A percentile compares a stretch with the other conserved stretches of the same genome.
Conservation (phyloP, 2,329 filamentous ascomycete species). For the Colletotrichum graminicola region DNA sequence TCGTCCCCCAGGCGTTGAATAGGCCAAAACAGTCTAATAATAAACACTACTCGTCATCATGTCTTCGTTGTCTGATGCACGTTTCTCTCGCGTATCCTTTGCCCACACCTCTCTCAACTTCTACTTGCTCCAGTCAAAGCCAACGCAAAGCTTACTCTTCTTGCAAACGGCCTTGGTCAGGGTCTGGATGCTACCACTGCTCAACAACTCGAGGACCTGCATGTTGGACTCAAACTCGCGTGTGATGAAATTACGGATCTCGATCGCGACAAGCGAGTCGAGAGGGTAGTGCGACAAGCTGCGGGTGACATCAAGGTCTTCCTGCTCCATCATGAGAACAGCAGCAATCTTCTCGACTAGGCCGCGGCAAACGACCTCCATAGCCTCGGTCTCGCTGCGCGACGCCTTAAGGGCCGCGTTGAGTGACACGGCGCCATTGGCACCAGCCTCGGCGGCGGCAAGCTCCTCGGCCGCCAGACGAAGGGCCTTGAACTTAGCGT, state of each 20-base stretch:
- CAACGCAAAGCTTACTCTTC: constrained; percentile 57
- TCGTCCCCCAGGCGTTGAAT: not conserved
- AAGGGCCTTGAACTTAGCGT: constrained; percentile 67
- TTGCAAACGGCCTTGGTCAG: constrained; percentile 61
- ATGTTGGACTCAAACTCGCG: constrained; percentile 63
- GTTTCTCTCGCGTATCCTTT: not conserved
- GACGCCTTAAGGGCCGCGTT: constrained; percentile 58
- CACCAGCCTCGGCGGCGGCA: constrained; percentile 51
- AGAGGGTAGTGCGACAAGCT: constrained; percentile 56
- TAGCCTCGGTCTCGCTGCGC: constrained; percentile 58
- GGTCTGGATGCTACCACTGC: constrained; percentile 63
- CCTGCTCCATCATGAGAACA: constrained; percentile 62
- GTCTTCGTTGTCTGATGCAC: constrained; percentile 16
- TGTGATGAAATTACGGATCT: constrained; percentile 64
- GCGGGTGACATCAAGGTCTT: constrained; percentile 61
- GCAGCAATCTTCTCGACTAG: constrained; percentile 62
- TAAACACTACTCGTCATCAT: constrained; percentile 15
- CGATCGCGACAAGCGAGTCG: constrained; percentile 63
- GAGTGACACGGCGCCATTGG: constrained; percentile 52
- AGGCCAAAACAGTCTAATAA: constrained; percentile 17
- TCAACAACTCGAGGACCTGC: constrained; percentile 68
- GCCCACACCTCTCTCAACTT: not conserved
- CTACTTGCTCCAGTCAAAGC: constrained; percentile 40
- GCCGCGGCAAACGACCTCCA: constrained; percentile 58
- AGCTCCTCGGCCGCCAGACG: constrained; percentile 56